Evolutionary conservation across 148 eudicot genomes (phyloP), one percentile per base, ranked within the genome.

Genomic region (Oxyria digyna): DNA sequence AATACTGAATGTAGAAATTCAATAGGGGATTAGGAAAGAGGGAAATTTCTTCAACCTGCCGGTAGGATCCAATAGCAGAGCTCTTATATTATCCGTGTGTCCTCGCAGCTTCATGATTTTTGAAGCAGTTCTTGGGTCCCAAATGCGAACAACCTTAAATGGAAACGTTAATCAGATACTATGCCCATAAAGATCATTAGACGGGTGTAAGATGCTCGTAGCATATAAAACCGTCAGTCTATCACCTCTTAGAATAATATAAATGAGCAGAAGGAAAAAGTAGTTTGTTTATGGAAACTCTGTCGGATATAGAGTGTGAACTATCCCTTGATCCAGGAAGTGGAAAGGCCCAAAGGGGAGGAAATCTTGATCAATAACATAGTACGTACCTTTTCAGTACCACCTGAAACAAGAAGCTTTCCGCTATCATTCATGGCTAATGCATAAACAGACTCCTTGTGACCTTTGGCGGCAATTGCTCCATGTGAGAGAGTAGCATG

Each of bases 41-140:
- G 18, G 65, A 52, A 59, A 59, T 59, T 27, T 33, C 18, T 59
- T 59, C 72, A 77, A 94, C 99, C 99, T 94, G 82, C 99, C 96
- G 63, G 91, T 83, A 72, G 99, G 74, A 73, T 94, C 99, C 82
- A 94, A 63, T 6, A 88, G 85, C 68, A 94, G 84, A 42, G 99
- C 88, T 84, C 99, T 82, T 41, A 94, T 81, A 74, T 94, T 94
- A 81, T 94, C 99, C 1, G 97, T 90, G 79, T 94, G 99, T 31
- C 99, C 99, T 81, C 92, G 81, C 74, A 94, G 85, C 78, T 94
- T 94, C 99, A 94, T 88, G 62, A 86, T 90, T 81, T 94, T 94
- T 13, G 96, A 83, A 75, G 96, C 99, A 77, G 77, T 85, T 78
- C 99, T 88, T 43, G 97, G 87, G 75, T 94, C 99, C 99, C 99